phyloP scores from a whole-genome alignment of 257 asterid genomes.

The Solanum phureja region DNA sequence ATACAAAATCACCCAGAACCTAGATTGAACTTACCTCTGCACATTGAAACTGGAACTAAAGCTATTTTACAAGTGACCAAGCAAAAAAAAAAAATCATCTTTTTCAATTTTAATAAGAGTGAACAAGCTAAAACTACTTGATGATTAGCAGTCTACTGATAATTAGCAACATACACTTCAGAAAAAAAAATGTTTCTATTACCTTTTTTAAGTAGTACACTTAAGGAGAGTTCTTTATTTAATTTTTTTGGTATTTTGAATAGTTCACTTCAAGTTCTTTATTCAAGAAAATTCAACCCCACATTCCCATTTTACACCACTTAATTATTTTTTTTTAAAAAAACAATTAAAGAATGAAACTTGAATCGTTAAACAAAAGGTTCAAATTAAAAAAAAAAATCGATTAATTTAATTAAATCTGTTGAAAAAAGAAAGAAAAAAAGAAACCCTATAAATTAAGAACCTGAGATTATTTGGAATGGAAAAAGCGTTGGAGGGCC shows the following conservation, averaged over 20 bases:
- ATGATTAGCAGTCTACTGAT: background rate
- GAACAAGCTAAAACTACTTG: background rate
- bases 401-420: background rate
- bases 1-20: background rate
- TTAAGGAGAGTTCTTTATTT: background rate
- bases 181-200: background rate
- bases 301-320: background rate
- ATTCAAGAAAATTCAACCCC: background rate
- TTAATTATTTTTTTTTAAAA: no score
- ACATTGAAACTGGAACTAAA: background rate
- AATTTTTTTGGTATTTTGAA: background rate
- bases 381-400: background rate
- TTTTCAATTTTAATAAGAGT: background rate
- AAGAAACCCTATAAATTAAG: background rate
- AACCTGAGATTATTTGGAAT: conserved; percentile 26
- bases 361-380: background rate
- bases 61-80: background rate
- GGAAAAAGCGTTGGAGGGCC: conserved; percentile 19
- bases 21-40: background rate
- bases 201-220: background rate
- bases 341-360: background rate
- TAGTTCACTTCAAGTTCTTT: background rate
- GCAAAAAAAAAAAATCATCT: background rate
- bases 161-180: background rate
- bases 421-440: background rate